phyloP scores from a whole-genome alignment of 768 basidiomycete genomes.

The Phylloporus sp. region DNA sequence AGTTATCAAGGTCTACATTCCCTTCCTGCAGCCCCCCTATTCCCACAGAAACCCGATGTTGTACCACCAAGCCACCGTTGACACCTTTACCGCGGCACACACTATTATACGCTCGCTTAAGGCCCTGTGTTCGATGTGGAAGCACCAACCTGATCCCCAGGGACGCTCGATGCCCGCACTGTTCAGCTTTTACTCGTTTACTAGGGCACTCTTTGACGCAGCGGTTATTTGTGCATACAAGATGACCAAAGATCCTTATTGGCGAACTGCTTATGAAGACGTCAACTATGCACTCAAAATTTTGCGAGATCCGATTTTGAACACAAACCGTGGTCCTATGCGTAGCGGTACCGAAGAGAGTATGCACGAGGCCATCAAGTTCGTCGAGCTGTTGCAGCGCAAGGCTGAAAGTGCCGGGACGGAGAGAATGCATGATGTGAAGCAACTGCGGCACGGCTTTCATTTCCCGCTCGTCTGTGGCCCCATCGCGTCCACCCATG shows the following conservation, averaged over 20 bases:
- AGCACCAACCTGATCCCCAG: conserved; percentile 31
- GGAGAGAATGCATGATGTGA: conserved; percentile 44
- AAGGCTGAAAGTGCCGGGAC: conserved; percentile 40
- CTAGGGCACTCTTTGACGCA: conserved; percentile 62
- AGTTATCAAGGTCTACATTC: conserved; percentile 62
- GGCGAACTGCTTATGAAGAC: conserved; percentile 44
- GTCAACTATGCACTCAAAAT: conserved; percentile 43
- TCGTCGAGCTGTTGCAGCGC: conserved; percentile 38
- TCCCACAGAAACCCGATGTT: conserved; percentile 25
- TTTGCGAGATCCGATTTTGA: conserved; percentile 34
- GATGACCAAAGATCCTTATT: conserved; percentile 49
- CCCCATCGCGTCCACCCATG: conserved; percentile 24
- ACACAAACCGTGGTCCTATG: conserved; percentile 30
- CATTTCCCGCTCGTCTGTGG: conserved; percentile 42
- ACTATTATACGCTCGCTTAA: conserved; percentile 52
- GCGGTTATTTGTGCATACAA: conserved; percentile 64
- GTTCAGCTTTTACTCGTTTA: conserved; percentile 57
- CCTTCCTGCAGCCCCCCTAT: conserved; percentile 49
- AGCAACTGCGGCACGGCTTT: conserved; percentile 32
- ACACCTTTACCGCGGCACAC: conserved; percentile 65
- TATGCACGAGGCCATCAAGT: conserved; percentile 36
- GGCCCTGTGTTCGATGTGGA: conserved; percentile 40
- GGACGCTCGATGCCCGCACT: conserved; percentile 39
- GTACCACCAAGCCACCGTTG: conserved; percentile 51
- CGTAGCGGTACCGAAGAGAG: conserved; percentile 32